Percentiles rank a stretch among this genome's conserved stretches.
Evolutionary conservation across 2,329 filamentous ascomycete species (phyloP).

Genomic region (Penicillium janthinellum): DNA sequence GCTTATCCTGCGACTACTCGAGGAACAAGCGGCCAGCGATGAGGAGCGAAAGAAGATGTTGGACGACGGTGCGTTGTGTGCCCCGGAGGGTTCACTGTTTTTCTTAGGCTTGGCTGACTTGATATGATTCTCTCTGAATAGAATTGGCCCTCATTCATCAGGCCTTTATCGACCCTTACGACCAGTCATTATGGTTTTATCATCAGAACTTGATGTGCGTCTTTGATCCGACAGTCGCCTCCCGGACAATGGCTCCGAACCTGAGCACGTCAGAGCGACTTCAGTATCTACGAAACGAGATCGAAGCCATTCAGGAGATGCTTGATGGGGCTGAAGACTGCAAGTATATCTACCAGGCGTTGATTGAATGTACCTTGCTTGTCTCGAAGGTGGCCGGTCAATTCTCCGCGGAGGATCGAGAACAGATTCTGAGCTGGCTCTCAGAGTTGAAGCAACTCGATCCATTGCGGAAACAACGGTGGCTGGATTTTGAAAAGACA

Average conservation of each 20-base stretch:
- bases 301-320: constrained; percentile 71
- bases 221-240: constrained; percentile 54
- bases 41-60: constrained; percentile 68
- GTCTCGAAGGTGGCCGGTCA: constrained; percentile 53
- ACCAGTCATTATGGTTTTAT: constrained; percentile 97
- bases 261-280: constrained; percentile 64
- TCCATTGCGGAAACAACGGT: constrained; percentile 72
- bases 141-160: constrained; percentile 76
- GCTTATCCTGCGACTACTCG: constrained; percentile 74
- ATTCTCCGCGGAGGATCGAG: constrained; percentile 47
- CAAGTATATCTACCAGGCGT: constrained; percentile 87
- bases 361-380: constrained; percentile 74
- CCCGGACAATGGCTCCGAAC: constrained; percentile 64
- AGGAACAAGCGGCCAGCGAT: constrained; percentile 68
- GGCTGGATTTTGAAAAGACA: constrained; percentile 66
- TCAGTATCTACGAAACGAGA: constrained; percentile 68
- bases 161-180: constrained; percentile 85
- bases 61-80: constrained; percentile 61
- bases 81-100: background rate
- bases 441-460: constrained; percentile 69
- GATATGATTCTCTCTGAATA: constrained; percentile 24
- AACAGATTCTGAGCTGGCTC: constrained; percentile 61
- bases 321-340: constrained; percentile 67
- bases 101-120: background rate
- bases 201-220: constrained; percentile 83